Percentiles rank a stretch among this genome's conserved stretches.
These are phyloP conservation scores for Podospora anserina DNA, from an alignment of 495 filamentous ascomycete genomes.

Conservation along the genomic window DNA sequence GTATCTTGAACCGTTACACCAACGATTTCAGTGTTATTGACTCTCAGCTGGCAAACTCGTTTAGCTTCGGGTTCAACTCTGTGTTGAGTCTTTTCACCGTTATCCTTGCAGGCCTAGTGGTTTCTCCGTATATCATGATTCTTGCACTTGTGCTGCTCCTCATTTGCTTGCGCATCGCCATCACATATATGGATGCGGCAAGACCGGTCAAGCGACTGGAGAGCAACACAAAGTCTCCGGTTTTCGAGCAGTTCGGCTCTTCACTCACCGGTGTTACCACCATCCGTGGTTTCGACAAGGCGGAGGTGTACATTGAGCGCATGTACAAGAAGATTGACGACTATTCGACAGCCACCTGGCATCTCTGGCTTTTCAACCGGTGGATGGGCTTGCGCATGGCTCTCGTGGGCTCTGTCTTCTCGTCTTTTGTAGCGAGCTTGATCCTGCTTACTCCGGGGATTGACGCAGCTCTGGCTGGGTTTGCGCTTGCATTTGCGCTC, in stretches of 20 bases:
- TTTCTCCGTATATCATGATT: slow-evolving; percentile 61
- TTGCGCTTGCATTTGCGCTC: slow-evolving; percentile 62
- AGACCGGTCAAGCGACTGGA: slow-evolving; percentile 76
- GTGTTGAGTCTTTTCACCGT: slow-evolving; percentile 55
- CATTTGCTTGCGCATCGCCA: slow-evolving; percentile 56
- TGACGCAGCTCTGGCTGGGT: slow-evolving; percentile 74
- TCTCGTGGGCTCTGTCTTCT: slow-evolving; percentile 67
- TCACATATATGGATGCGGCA: slow-evolving; percentile 63
- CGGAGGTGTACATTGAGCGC: slow-evolving; percentile 57
- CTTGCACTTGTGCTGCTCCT: slow-evolving; percentile 52
- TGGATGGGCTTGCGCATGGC: slow-evolving; percentile 75
- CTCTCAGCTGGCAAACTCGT: slow-evolving; percentile 57
- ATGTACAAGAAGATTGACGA: slow-evolving; percentile 67
- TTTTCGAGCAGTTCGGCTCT: slow-evolving; percentile 74
- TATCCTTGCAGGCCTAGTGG: slow-evolving; percentile 57
- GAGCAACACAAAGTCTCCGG: slow-evolving; percentile 66
- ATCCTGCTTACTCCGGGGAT: slow-evolving; percentile 62
- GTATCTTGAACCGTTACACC: slow-evolving; percentile 77
- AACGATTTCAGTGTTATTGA: slow-evolving; percentile 73
- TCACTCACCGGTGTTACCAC: slow-evolving; percentile 69
- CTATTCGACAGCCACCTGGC: slow-evolving; percentile 59
- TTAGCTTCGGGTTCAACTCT: slow-evolving; percentile 54
- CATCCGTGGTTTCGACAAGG: slow-evolving; percentile 70
- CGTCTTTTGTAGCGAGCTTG: slow-evolving; percentile 58
- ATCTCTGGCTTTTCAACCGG: slow-evolving; percentile 67